Conservation (phyloP, 2,329 filamentous ascomycete species). For the Pseudocercospora fijiensis region DNA sequence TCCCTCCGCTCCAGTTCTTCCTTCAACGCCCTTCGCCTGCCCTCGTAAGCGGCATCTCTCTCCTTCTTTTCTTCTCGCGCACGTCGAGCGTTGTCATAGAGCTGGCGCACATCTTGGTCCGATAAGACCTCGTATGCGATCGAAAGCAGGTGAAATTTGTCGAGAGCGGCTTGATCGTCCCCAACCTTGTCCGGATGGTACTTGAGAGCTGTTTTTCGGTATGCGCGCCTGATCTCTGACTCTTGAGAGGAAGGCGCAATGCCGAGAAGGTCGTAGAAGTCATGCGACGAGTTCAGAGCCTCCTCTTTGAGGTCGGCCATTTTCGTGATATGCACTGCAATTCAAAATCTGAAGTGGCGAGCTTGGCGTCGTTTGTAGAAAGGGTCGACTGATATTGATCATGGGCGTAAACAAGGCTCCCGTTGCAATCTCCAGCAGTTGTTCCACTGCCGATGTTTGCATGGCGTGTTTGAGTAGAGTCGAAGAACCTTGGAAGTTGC, state of each 20-base stretch:
- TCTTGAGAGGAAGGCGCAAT: constrained; percentile 64
- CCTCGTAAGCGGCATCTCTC: constrained; percentile 71
- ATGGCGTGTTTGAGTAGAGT: not conserved
- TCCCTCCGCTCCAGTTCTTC: constrained; percentile 84
- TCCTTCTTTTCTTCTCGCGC: constrained; percentile 68
- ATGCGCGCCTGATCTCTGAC: constrained; percentile 77
- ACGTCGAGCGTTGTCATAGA: constrained; percentile 75
- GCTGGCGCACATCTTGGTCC: constrained; percentile 66
- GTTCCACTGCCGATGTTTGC: not conserved
- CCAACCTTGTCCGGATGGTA: constrained; percentile 92
- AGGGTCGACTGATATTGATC: too few species aligned
- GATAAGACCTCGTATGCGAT: constrained; percentile 82
- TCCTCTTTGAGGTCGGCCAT: constrained; percentile 43
- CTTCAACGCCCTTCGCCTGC: constrained; percentile 71
- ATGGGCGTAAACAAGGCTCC: not conserved
- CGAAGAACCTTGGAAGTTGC: not conserved
- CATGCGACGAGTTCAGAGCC: constrained; percentile 47
- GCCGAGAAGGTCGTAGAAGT: constrained; percentile 76
- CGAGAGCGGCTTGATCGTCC: constrained; percentile 59
- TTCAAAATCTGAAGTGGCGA: not conserved
- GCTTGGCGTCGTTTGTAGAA: too few species aligned
- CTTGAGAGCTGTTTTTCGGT: constrained; percentile 80
- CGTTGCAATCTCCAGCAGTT: not conserved
- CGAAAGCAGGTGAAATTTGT: constrained; percentile 81
- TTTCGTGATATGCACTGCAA: too few species aligned